These are phyloP conservation scores for Gossypium herbaceum DNA, from an alignment of 345 rosid genomes.

Conservation along the genomic window DNA sequence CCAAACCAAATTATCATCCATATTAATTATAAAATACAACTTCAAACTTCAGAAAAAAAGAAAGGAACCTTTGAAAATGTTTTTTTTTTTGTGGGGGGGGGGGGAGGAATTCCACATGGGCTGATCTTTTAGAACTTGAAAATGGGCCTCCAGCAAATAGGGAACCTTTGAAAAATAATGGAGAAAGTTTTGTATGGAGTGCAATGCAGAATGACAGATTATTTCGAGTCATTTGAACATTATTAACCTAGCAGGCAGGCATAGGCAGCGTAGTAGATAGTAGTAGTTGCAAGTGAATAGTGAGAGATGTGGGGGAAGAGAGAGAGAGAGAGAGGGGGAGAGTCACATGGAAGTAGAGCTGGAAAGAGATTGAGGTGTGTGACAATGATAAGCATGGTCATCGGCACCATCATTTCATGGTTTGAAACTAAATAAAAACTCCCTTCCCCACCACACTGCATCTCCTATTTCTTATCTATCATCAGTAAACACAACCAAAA, in stretches of 20 bases:
- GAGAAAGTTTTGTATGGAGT: background rate
- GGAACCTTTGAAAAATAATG: background rate
- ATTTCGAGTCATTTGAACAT: background rate
- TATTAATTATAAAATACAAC: too few species aligned
- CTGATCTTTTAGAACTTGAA: background rate
- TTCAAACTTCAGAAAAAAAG: too few species aligned
- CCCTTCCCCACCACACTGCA: conserved; percentile 1
- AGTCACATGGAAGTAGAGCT: background rate
- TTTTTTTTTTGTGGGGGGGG: too few species aligned
- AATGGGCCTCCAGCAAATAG: background rate
- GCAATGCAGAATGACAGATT: background rate
- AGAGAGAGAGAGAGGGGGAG: background rate
- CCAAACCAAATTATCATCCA: background rate
- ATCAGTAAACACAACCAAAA: background rate
- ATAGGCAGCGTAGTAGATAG: background rate
- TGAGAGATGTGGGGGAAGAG: background rate
- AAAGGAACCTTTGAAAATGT: too few species aligned
- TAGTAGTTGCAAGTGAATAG: background rate
- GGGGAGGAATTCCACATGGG: background rate
- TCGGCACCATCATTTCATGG: conserved; percentile 42
- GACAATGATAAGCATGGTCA: conserved; percentile 37
- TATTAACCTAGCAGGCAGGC: background rate
- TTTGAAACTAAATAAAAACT: conserved; percentile 33
- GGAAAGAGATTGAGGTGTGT: conserved; percentile 5
- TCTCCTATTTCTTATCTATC: background rate